These are phyloP conservation scores for Taphrina deformans DNA, from an alignment of 1,139 yeast species.

Conservation along the genomic window DNA sequence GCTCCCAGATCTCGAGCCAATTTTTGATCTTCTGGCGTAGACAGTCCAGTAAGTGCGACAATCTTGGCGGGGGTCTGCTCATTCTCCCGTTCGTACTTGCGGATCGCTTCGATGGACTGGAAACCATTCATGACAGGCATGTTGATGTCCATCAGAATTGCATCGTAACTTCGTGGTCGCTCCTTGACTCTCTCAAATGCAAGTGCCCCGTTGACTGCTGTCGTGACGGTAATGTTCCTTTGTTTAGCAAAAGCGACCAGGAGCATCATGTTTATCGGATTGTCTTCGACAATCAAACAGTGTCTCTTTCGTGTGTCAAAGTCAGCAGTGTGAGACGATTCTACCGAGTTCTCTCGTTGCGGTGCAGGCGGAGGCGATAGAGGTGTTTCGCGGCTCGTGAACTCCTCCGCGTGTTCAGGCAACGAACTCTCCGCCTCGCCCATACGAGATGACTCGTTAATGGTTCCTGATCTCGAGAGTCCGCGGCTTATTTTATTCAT, in stretches of 20 bases:
- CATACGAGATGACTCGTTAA: not conserved
- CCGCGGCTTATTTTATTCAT: not conserved
- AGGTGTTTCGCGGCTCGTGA: not conserved
- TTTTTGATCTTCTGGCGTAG: conserved; percentile 87
- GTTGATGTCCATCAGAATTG: conserved; percentile 87
- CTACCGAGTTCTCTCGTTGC: not conserved
- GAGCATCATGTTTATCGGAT: conserved; percentile 26
- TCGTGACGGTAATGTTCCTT: not conserved
- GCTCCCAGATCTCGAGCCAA: conserved; percentile 81
- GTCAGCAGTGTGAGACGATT: not conserved
- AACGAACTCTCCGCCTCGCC: not conserved
- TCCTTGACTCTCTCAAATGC: conserved; percentile 8
- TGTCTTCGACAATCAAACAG: conserved; percentile 28
- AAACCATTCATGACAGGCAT: conserved; percentile 97
- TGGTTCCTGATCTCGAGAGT: not conserved
- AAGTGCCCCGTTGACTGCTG: conserved; percentile 20
- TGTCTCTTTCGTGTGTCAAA: not conserved
- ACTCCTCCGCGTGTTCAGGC: not conserved
- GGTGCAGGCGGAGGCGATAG: not conserved
- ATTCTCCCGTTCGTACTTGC: conserved; percentile 81
- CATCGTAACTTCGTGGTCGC: conserved; percentile 57
- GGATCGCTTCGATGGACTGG: conserved; percentile 79
- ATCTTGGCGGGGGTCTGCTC: conserved; percentile 79
- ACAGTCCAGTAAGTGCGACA: conserved; percentile 87
- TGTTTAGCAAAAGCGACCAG: conserved; percentile 22